These are phyloP conservation scores for Tolypocladium cylindrosporum DNA, from an alignment of 2,329 filamentous ascomycete genomes.

Conservation along the genomic window DNA sequence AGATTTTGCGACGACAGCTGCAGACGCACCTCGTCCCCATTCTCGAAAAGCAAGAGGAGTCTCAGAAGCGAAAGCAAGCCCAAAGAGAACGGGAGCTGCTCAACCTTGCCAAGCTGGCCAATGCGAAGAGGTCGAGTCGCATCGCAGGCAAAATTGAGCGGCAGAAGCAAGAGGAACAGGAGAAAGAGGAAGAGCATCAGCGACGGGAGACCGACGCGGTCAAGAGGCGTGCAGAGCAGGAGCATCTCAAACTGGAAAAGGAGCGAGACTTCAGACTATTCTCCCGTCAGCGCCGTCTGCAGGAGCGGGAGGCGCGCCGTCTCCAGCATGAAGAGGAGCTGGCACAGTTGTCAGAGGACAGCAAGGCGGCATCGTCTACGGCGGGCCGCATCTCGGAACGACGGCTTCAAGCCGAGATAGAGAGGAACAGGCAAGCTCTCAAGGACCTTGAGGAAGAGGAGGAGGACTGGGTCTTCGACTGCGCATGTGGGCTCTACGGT, in stretches of 20 bases:
- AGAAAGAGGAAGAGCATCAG: slow-evolving; percentile 53
- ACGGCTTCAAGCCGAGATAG: slow-evolving; percentile 71
- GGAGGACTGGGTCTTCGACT: slow-evolving; percentile 91
- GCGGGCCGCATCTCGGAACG: slow-evolving; percentile 64
- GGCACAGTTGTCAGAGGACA: slow-evolving; percentile 66
- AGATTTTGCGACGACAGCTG: slow-evolving; percentile 61
- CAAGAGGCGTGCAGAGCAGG: slow-evolving; percentile 57
- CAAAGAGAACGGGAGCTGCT: slow-evolving; percentile 69
- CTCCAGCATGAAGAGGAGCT: slow-evolving; percentile 79
- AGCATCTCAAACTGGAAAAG: slow-evolving; percentile 48
- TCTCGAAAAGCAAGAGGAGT: slow-evolving; percentile 68
- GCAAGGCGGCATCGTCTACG: slow-evolving; percentile 46
- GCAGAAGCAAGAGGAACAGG: slow-evolving; percentile 63
- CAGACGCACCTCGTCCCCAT: slow-evolving; percentile 73
- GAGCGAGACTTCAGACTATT: slow-evolving; percentile 72
- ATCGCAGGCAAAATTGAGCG: slow-evolving; percentile 74
- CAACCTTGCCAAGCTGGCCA: slow-evolving; percentile 78
- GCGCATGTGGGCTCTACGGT: slow-evolving; percentile 80
- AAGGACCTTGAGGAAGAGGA: slow-evolving; percentile 64
- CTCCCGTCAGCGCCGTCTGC: slow-evolving; percentile 76
- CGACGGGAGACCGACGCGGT: slow-evolving; percentile 46
- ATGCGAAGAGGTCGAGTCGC: slow-evolving; percentile 85
- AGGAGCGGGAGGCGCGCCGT: slow-evolving; percentile 76
- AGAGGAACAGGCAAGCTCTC: slow-evolving; percentile 67
- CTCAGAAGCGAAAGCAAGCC: slow-evolving; percentile 58